phyloP scores from a whole-genome alignment of 164 flowering plant species.

The Magnolia kwangsiensis region DNA sequence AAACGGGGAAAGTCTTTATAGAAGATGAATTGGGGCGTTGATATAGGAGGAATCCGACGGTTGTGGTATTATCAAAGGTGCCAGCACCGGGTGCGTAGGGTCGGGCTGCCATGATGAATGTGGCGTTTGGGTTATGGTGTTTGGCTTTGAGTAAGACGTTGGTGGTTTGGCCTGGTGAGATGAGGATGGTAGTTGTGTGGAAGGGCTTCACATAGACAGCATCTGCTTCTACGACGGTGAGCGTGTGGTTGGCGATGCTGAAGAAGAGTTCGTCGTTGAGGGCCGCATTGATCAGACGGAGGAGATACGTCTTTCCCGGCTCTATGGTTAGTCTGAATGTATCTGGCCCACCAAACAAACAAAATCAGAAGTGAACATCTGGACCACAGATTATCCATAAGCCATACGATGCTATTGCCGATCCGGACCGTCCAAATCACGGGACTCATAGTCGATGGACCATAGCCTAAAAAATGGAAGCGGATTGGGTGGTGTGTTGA shows the following conservation, averaged over 20 bases:
- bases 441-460: no score
- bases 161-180: constrained; percentile 55
- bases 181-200: constrained; percentile 21
- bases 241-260: constrained; percentile 50
- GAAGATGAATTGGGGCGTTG: constrained; percentile 8
- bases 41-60: constrained; percentile 47
- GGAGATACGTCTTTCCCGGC: constrained; percentile 52
- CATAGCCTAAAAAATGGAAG: no score
- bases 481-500: no score
- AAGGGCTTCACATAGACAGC: constrained; percentile 55
- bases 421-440: no score
- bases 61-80: constrained; percentile 49
- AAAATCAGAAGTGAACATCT: no score
- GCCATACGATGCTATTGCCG: no score
- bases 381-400: no score
- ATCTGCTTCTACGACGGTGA: constrained; percentile 54
- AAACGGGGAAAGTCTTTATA: constrained; percentile 3
- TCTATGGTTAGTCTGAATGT: constrained; percentile 44
- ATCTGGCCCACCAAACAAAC: constrained; percentile 22
- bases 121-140: constrained; percentile 27
- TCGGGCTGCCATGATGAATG: constrained; percentile 46
- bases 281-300: constrained; percentile 55
- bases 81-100: constrained; percentile 45
- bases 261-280: constrained; percentile 61
- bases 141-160: constrained; percentile 50